Evolutionary conservation across 2,329 filamentous ascomycete species (phyloP).

Genomic region (Pyrenochaeta sp.): DNA sequence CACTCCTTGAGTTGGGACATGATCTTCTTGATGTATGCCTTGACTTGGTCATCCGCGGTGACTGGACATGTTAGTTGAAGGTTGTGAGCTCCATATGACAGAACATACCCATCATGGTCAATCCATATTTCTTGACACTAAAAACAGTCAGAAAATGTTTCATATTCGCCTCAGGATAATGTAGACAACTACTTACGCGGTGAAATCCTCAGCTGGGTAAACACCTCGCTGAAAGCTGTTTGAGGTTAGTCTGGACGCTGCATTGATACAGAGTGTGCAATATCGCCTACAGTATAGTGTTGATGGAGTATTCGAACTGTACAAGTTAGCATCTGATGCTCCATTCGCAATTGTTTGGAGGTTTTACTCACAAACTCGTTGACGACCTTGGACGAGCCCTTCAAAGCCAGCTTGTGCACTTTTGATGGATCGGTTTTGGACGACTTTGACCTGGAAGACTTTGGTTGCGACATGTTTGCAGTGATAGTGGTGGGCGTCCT

Average conservation of each 20-base stretch:
- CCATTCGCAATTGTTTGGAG: neutral
- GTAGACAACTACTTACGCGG: conserved; percentile 66
- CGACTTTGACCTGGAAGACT: conserved; percentile 43
- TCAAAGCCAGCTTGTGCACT: conserved; percentile 91
- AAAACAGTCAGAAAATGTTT: conserved; percentile 27
- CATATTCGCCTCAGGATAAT: neutral
- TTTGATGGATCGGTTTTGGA: conserved; percentile 76
- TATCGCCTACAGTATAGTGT: conserved; percentile 81
- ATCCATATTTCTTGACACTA: conserved; percentile 96
- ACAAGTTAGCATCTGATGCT: conserved; percentile 18
- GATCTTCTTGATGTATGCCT: conserved; percentile 99
- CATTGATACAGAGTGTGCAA: neutral
- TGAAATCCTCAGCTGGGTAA: conserved; percentile 95
- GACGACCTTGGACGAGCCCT: conserved; percentile 84
- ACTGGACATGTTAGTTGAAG: conserved; percentile 59
- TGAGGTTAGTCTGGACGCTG: conserved; percentile 19
- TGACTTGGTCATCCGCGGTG: conserved; percentile 95
- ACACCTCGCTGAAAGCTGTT: conserved; percentile 80
- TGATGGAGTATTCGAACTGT: conserved; percentile 96
- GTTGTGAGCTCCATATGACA: conserved; percentile 2
- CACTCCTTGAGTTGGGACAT: conserved; percentile 97
- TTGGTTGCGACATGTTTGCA: conserved; percentile 41
- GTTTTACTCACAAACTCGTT: conserved; percentile 83
- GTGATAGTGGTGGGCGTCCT: conserved; percentile 5
- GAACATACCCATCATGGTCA: conserved; percentile 89